phyloP scores from a whole-genome alignment of 1,284 basidiomycete genomes.

The Vanrija sp. region DNA sequence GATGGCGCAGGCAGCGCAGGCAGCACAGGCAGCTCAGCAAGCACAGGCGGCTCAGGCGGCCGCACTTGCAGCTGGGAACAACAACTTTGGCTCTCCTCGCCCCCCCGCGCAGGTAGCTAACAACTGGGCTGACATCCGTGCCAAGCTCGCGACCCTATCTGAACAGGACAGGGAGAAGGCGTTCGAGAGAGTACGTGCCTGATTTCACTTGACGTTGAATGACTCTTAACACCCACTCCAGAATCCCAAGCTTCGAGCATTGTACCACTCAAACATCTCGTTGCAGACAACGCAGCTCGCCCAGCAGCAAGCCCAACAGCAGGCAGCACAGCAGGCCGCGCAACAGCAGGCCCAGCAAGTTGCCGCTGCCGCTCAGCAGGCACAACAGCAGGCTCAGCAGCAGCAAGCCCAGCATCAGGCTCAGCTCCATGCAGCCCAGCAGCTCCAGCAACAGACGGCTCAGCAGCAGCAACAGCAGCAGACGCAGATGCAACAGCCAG shows the following conservation, averaged over 20 bases:
- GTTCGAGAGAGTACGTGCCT: slow-evolving; percentile 29
- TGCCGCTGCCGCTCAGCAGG: not conserved
- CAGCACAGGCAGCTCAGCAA: slow-evolving; percentile 10
- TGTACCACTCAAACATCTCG: slow-evolving; percentile 25
- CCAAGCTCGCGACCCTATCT: slow-evolving; percentile 27
- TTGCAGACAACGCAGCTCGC: slow-evolving; percentile 12
- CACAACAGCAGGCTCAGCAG: slow-evolving; percentile 2
- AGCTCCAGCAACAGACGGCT: not conserved
- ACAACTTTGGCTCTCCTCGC: slow-evolving; percentile 30
- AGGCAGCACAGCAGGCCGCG: not conserved
- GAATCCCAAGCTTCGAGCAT: slow-evolving; percentile 29
- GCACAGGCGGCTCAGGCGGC: slow-evolving; percentile 3
- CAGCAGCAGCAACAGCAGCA: not conserved
- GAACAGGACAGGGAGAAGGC: slow-evolving; percentile 32
- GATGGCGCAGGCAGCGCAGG: slow-evolving; percentile 18
- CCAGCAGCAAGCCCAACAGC: slow-evolving; percentile 9
- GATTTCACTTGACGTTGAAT: too few relatives aligned
- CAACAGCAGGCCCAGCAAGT: not conserved
- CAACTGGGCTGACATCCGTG: slow-evolving; percentile 22
- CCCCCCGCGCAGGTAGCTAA: slow-evolving; percentile 18
- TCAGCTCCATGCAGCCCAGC: not conserved
- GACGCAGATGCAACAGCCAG: not conserved
- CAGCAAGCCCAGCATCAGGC: slow-evolving; percentile 4
- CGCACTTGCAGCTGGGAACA: slow-evolving; percentile 5
- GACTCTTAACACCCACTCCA: slow-evolving; percentile 1